A percentile compares a stretch with the other conserved stretches of the same genome.
phyloP scores from a whole-genome alignment of 2,329 filamentous ascomycete genomes.

The Diaporthe citriasiana region DNA sequence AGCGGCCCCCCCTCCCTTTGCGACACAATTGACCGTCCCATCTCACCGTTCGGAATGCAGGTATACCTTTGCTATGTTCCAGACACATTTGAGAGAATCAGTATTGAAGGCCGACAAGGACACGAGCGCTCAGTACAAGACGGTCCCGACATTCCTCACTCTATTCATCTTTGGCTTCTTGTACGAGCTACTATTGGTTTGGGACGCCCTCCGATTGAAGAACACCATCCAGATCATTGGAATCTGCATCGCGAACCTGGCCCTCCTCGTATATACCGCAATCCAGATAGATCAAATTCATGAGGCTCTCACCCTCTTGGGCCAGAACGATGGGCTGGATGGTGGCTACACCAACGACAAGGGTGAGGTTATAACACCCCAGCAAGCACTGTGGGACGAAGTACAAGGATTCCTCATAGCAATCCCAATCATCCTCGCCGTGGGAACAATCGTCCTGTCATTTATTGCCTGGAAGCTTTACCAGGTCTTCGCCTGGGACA shows the following conservation, averaged over 20 bases:
- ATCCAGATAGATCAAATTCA: constrained; percentile 94
- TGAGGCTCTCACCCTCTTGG: constrained; percentile 75
- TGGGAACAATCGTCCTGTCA: constrained; percentile 79
- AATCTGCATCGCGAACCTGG: constrained; percentile 91
- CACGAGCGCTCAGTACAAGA: constrained; percentile 69
- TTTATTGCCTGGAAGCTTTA: constrained; percentile 95
- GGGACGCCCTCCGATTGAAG: constrained; percentile 92
- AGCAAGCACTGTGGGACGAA: constrained; percentile 73
- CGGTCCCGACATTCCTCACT: constrained; percentile 95
- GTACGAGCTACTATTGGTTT: constrained; percentile 90
- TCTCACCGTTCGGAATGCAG: constrained; percentile 59
- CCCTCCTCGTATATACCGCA: constrained; percentile 90
- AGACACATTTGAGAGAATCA: constrained; percentile 67
- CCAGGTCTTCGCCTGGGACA: constrained; percentile 98
- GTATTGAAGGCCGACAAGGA: constrained; percentile 54
- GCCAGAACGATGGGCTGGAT: constrained; percentile 58
- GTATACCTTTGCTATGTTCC: constrained; percentile 92
- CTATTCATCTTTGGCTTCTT: constrained; percentile 98
- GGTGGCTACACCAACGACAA: constrained; percentile 45
- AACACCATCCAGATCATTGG: constrained; percentile 99
- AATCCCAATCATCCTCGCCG: constrained; percentile 85
- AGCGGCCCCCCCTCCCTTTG: constrained; percentile 52
- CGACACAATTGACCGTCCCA: constrained; percentile 32
- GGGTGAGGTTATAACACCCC: constrained; percentile 30
- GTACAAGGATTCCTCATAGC: constrained; percentile 85